Conservation (phyloP, 441 rosid genomes). For the Corymbia calophylla region DNA sequence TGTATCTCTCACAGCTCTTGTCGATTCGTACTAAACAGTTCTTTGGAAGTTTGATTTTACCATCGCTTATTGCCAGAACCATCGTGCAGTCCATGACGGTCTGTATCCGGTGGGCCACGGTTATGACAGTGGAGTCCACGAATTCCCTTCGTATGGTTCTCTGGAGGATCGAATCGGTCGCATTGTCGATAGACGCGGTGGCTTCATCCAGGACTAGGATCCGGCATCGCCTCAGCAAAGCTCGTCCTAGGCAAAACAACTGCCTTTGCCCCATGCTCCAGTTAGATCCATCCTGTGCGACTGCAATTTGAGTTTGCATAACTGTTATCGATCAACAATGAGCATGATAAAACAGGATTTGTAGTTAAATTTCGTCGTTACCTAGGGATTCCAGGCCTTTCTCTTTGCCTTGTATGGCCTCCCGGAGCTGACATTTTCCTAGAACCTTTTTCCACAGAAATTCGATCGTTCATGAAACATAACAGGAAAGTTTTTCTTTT, state of each 20-base stretch:
- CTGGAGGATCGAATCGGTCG: background rate
- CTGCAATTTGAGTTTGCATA: background rate
- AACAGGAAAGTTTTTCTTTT: background rate
- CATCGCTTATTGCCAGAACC: background rate
- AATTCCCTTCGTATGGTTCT: background rate
- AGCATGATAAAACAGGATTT: background rate
- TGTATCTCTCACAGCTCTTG: background rate
- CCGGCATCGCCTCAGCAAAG: background rate
- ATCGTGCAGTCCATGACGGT: background rate
- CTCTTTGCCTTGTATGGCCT: constrained; percentile 5
- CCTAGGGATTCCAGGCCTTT: constrained; percentile 8
- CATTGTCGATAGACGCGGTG: background rate
- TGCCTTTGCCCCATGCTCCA: constrained; percentile 6
- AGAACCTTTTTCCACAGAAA: constrained; percentile 1
- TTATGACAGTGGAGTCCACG: background rate
- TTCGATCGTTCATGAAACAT: background rate
- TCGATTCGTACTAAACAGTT: background rate
- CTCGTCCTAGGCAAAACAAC: constrained; percentile 1
- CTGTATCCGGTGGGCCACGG: background rate
- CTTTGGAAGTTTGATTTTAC: background rate
- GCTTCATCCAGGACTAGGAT: background rate
- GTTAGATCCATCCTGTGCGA: background rate
- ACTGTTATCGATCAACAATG: background rate
- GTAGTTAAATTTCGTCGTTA: background rate
- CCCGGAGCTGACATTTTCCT: constrained; percentile 10